phyloP scores from a whole-genome alignment of 257 asterid species.

The Eucommia ulmoides region DNA sequence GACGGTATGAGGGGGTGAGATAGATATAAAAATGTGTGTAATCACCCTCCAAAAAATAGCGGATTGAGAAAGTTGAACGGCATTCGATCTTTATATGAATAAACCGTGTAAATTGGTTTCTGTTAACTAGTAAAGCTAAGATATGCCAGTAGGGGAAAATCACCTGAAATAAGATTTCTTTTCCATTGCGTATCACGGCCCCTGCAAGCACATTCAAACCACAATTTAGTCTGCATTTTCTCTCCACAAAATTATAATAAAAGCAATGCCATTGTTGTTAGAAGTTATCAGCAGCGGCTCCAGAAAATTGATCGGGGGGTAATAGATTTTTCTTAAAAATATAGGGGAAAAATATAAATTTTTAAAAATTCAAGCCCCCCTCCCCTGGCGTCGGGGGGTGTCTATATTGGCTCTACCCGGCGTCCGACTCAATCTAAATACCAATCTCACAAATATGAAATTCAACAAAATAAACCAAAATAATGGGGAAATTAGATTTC shows the following conservation, averaged over 20 bases:
- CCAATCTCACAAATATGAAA: background rate
- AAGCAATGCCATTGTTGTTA: background rate
- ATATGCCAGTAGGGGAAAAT: conserved; percentile 8
- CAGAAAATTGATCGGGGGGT: background rate
- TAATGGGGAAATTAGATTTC: conserved; percentile 1
- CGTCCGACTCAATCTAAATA: background rate
- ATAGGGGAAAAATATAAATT: no score
- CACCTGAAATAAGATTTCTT: conserved; percentile 79
- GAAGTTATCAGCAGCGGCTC: background rate
- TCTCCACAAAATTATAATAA: background rate
- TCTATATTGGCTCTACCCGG: no score
- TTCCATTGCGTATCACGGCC: conserved; percentile 62
- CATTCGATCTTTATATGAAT: background rate
- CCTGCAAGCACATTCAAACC: conserved; percentile 30
- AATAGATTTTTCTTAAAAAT: no score
- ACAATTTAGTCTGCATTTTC: conserved; percentile 6
- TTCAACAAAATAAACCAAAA: background rate
- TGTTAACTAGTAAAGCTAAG: conserved; percentile 3
- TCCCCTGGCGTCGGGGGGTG: no score
- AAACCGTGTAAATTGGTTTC: background rate
- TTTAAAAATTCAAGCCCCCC: no score
- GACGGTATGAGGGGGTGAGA: background rate
- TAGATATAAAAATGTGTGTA: background rate
- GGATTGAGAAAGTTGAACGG: background rate
- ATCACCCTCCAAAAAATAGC: background rate